phyloP scores from a whole-genome alignment of 2,329 filamentous ascomycete genomes.

The Trichophyton mentagrophytes region DNA sequence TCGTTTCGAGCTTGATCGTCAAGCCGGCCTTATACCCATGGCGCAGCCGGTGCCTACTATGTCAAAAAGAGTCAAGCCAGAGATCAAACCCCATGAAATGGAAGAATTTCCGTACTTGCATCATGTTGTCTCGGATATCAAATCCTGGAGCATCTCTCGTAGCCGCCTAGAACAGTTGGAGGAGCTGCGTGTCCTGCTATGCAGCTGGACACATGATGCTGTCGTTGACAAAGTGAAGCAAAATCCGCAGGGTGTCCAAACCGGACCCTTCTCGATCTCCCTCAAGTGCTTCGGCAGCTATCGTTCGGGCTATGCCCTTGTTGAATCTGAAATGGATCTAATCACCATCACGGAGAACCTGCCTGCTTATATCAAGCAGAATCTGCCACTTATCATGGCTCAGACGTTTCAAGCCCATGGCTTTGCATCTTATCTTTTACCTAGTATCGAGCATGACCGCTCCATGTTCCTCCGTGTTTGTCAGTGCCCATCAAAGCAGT shows the following conservation, averaged over 20 bases:
- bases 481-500: constrained; percentile 49
- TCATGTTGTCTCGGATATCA: constrained; percentile 3
- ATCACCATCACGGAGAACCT: constrained; percentile 33
- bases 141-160: constrained; percentile 4
- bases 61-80: not conserved
- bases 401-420: constrained; percentile 59
- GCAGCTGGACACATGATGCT: not conserved
- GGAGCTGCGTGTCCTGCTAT: constrained; percentile 5
- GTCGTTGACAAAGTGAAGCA: constrained; percentile 3
- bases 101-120: constrained; percentile 5
- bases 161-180: constrained; percentile 3
- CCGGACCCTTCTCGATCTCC: not conserved
- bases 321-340: constrained; percentile 83
- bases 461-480: constrained; percentile 85
- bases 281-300: constrained; percentile 68
- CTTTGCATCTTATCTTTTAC: constrained; percentile 63
- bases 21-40: not conserved
- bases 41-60: not conserved
- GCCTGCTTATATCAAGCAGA: constrained; percentile 44
- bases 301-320: constrained; percentile 72
- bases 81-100: not conserved
- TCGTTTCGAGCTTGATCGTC: constrained; percentile 9
- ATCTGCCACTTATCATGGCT: constrained; percentile 62
- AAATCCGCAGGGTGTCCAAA: not conserved
- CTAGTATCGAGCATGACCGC: constrained; percentile 46